Evolutionary conservation across 805 yeast species (phyloP).

Genomic region (Starmerella floris): DNA sequence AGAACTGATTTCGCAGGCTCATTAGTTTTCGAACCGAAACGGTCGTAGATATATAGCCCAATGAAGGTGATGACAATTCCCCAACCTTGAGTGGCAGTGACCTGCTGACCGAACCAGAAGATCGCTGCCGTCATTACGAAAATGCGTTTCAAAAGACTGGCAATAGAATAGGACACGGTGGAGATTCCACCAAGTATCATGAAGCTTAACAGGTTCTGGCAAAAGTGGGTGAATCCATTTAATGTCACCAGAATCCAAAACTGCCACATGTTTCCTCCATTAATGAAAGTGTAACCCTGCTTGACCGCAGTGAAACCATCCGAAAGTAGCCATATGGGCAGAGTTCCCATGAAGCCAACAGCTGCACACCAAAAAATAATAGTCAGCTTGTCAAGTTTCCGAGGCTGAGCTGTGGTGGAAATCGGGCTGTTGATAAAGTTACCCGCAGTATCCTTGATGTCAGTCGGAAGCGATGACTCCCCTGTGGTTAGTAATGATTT

Average conservation of each 20-base stretch:
- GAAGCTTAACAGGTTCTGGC: conserved; percentile 69
- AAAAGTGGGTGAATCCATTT: conserved; percentile 65
- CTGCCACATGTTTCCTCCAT: conserved; percentile 30
- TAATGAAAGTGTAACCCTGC: conserved; percentile 12
- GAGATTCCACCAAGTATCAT: conserved; percentile 69
- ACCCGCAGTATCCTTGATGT: not conserved
- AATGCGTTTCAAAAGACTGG: conserved; percentile 78
- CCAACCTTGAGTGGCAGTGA: conserved; percentile 29
- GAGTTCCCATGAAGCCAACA: conserved; percentile 55
- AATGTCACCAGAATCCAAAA: conserved; percentile 36
- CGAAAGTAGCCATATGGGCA: conserved; percentile 56
- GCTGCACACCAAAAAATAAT: conserved; percentile 67
- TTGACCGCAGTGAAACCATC: conserved; percentile 34
- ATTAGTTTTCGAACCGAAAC: conserved; percentile 26
- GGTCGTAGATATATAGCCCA: conserved; percentile 33
- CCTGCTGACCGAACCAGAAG: conserved; percentile 40
- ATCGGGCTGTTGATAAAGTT: not conserved
- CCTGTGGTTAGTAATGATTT: conserved; percentile 55
- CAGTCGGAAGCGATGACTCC: conserved; percentile 5
- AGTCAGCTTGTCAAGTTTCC: conserved; percentile 64
- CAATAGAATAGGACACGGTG: conserved; percentile 75
- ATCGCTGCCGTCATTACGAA: conserved; percentile 70
- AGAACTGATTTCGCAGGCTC: too few relatives aligned
- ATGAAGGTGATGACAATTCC: conserved; percentile 32
- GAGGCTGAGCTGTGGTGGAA: conserved; percentile 1